Base-by-base conservation (phyloP, 139 green algal species). In the Chlamydomonas eustigma region DNA sequence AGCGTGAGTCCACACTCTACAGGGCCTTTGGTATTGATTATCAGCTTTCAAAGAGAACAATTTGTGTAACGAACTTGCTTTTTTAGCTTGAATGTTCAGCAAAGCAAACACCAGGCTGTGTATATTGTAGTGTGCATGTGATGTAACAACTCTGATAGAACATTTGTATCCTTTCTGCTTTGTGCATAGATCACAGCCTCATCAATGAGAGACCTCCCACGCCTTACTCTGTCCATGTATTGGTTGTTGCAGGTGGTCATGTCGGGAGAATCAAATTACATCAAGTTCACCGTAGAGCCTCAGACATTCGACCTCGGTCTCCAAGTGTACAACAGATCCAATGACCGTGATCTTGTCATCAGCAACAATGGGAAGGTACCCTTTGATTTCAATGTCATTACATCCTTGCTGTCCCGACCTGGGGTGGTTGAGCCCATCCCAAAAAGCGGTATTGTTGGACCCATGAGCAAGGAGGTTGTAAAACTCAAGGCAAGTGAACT, bases 271-370 rank as follows among this genome's bases (percentile, higher is more conserved):
- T 86, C 84, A 38, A 91, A 83, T 76, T 81, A 83, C 66, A 94
- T 94, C 75, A 87, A 89, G 79, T 94, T 88, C 76, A 75, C 38
- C 3, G 77, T 96, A 35, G 90, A 91, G 74, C 87, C 84, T 3
- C 76, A 86, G 64, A 69, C 82, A 2, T 75, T 94, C 64, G 88
- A 92, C 70, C 68, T 91, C 2, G 89, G 89, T 1, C 37, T 76
- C 31, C 79, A 87, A 66, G 77, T 85, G n/a, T 96, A 90, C 79
- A 83, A 91, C 80, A 82, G 34, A 25, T 37, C 74, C 4, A 72
- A 86, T 32, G 87, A 94, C 24, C 71, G 52, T 30, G 90, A 94
- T 73, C 24, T 96, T 22, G 63, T 71, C 18, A 81, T 92, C 1
- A 70, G 44, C 74, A 93, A 93, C 80, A 70, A 65, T 4, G 86